Base-by-base conservation (phyloP, 768 basidiomycete species). In the Agrocybe praecox region DNA sequence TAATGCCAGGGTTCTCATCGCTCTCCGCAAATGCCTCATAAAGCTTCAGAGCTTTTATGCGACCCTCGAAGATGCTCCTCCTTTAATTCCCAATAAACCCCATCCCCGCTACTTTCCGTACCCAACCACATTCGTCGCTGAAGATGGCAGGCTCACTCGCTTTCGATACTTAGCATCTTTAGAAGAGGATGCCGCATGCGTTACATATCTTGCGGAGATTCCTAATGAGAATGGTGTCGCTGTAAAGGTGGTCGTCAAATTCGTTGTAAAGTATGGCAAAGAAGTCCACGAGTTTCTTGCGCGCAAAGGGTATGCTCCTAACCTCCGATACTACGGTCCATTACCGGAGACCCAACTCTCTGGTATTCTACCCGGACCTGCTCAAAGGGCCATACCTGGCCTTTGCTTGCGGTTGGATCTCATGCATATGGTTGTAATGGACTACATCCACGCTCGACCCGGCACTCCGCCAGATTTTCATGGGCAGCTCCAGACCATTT, bases 361-460 rank as follows among this genome's bases (percentile, higher is more conserved):
- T 11, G 50, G 45, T 19, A 33, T 46, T 29, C 12, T 21, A 32
- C 26, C 48, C 18, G 26, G 43, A 24, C 43, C 42, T 26, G 45
- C 49, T 44, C 36, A 46, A 51, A 3, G 18, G 6, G 14, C 56
- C 33, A 33, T 23, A 24, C 50, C 49, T 45, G 61, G 61, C 50
- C 62, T 63, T 1, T 65, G 53, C 17, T 59, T 64, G 24, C 62
- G 61, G 14, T 26, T 45, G 1, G 52, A 53, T 23, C 24, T 45
- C 52, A 58, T 68, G 22, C 52, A 62, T 24, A 76, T 76, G 72
- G 69, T 76, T n/a, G 72, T 77, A 21, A 78, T 77, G 76, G 72
- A 77, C 15, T 69, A 68, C 49, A 53, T 76, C 50, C 22, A 72
- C 19, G 34, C 44, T 29, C 26, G n/a, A 9, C 29, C 54, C 23